Evolutionary conservation across 805 yeast genomes (phyloP), one percentile per base, ranked within the genome.

Genomic region (Saccharomyces mikatae): DNA sequence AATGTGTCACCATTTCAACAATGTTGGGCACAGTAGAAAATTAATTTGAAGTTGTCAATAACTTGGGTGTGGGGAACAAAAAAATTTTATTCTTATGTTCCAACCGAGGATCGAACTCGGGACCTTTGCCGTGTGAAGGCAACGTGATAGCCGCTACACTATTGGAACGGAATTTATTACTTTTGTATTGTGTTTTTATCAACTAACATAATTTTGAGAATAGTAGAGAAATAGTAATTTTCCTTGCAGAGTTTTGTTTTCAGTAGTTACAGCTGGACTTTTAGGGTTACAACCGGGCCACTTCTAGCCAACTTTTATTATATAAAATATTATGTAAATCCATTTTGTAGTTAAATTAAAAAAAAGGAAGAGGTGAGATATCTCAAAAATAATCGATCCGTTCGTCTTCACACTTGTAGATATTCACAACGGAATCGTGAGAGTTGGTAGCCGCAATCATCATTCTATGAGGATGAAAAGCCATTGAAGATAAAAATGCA

Each of bases 391-490:
- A 56, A 28, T 62, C 65, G 9, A 55, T 50, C 26, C 54, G 58
- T 11, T 49, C 57, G 27, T 75, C 79, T n/a, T 69, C 64, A 60
- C 85, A 81, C 49, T 75, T 75, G 62, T 84, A 86, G 28, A 89
- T 72, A 59, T 80, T 80, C 47, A 90, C 82, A 59, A 78, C 80
- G 1, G 89, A 77, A 65, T 86, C 94, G 64, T 89, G 95, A 52
- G 83, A 79, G 66, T 87, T 87, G 61, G 86, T 85, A 0, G 89
- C 87, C 1, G 97, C 97, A 66, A 94, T 65, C 80, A 89, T 81
- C 96, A 94, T 89, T 58, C 92, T 76, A 67, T 94, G 99, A 1
- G 99, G 99, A 68, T 94, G 99, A 64, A 94, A 81, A 0, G 85
- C 76, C 59, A 89, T 67, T 2, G 84, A 76, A 2, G 89, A 82